Percentiles rank a stretch among this genome's conserved stretches.
Conservation (phyloP, 192 early-diverging fungal species). For the Allomyces javanicus region DNA sequence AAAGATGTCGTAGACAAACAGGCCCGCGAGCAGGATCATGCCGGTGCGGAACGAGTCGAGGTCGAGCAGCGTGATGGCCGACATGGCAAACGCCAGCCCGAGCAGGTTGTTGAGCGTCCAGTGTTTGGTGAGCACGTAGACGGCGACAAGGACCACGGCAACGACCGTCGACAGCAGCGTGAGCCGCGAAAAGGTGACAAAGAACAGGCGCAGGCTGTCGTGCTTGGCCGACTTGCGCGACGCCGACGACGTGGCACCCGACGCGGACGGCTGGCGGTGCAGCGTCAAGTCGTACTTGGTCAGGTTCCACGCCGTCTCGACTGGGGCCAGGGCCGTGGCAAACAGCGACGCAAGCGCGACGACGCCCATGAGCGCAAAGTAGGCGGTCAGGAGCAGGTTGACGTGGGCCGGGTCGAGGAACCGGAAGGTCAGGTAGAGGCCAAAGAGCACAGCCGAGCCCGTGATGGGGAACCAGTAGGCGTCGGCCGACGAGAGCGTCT, state of each 20-base stretch:
- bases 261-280: constrained; percentile 2
- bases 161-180: constrained; percentile 38
- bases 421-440: constrained; percentile 70
- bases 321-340: constrained; percentile 20
- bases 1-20: constrained; percentile 95
- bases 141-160: constrained; percentile 38
- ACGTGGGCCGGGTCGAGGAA: constrained; percentile 69
- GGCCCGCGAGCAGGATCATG: constrained; percentile 71
- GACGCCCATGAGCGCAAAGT: constrained; percentile 70
- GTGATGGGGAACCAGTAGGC: constrained; percentile 85
- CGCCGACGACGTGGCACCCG: background rate
- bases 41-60: constrained; percentile 92
- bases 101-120: constrained; percentile 83
- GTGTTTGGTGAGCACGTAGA: constrained; percentile 70
- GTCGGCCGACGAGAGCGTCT: constrained; percentile 66
- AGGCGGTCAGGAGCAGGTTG: constrained; percentile 59
- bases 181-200: constrained; percentile 37
- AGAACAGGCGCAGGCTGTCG: constrained; percentile 6
- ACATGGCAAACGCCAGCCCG: constrained; percentile 67
- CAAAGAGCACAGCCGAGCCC: constrained; percentile 61
- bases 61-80: constrained; percentile 65
- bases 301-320: constrained; percentile 28
- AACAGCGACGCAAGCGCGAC: constrained; percentile 45
- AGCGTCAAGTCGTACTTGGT: constrained; percentile 53
- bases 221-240: constrained; percentile 7